These are phyloP conservation scores for Nitzschia sp. DNA, from an alignment of 108 stramenopile genomes.

Conservation along the genomic window DNA sequence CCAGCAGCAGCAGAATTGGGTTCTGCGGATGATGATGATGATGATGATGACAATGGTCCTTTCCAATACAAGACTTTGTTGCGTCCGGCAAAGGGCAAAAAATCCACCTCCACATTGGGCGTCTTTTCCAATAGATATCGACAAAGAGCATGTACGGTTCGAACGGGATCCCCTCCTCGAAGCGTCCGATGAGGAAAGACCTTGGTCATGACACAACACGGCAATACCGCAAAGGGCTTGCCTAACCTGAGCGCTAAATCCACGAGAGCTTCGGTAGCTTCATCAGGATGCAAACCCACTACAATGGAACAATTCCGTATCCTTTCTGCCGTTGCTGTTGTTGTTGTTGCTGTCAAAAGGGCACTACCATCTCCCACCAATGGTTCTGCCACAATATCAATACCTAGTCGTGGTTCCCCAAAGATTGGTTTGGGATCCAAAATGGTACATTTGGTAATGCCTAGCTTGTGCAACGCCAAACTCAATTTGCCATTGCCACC, in stretches of 20 bases:
- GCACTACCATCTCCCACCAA: conserved; percentile 44
- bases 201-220: conserved; percentile 68
- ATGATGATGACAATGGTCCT: too few relatives aligned
- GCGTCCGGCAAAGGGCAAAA: conserved; percentile 58
- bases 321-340: conserved; percentile 9
- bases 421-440: conserved; percentile 67
- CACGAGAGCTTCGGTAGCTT: conserved; percentile 79
- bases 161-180: conserved; percentile 39
- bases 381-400: conserved; percentile 41
- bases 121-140: conserved; percentile 63
- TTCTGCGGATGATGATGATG: too few relatives aligned
- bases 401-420: neutral
- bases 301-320: conserved; percentile 62
- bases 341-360: neutral
- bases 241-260: conserved; percentile 56
- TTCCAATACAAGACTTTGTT: conserved; percentile 58
- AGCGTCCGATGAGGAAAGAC: conserved; percentile 46
- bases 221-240: conserved; percentile 68
- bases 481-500: conserved; percentile 84
- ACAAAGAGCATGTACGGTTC: conserved; percentile 54
- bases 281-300: conserved; percentile 87
- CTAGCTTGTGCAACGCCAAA: conserved; percentile 48
- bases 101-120: conserved; percentile 38
- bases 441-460: conserved; percentile 50
- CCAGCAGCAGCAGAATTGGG: too few relatives aligned